These are phyloP conservation scores for Tuber brumale DNA, from an alignment of 495 filamentous ascomycete genomes.

Conservation along the genomic window DNA sequence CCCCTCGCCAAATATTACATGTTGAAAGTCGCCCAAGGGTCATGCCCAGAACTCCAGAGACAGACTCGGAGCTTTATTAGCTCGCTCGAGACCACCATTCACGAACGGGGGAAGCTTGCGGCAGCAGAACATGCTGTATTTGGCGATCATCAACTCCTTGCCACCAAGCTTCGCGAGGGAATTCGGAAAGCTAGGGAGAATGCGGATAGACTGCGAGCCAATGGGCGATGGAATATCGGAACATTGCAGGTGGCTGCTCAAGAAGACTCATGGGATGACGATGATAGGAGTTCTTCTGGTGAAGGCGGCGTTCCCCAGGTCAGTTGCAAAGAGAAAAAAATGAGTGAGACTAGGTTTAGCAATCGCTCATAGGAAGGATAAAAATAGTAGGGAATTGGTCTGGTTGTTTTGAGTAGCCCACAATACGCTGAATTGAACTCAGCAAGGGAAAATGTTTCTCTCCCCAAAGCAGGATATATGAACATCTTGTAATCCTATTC, in stretches of 20 bases:
- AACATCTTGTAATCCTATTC: neutral
- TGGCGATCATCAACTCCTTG: slow-evolving; percentile 6
- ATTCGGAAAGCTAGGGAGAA: slow-evolving; percentile 12
- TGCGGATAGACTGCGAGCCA: slow-evolving; percentile 4
- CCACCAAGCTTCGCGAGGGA: slow-evolving; percentile 7
- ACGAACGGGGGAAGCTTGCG: slow-evolving; percentile 8
- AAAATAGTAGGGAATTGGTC: neutral
- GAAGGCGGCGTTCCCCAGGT: neutral
- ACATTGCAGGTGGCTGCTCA: neutral
- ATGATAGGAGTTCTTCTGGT: neutral
- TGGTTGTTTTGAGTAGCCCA: neutral
- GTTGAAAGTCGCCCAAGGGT: neutral
- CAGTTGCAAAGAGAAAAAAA: neutral
- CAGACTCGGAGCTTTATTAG: neutral
- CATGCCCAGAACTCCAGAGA: neutral
- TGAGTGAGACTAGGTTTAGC: neutral
- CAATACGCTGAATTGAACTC: neutral
- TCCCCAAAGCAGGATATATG: neutral
- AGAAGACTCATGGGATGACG: neutral
- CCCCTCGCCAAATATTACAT: neutral
- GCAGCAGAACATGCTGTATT: neutral
- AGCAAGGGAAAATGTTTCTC: neutral
- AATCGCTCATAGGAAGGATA: neutral
- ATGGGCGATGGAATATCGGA: neutral
- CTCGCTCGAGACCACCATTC: slow-evolving; percentile 11